Base-by-base conservation (phyloP, 164 flowering plant genomes). In the Cinnamomum chago region DNA sequence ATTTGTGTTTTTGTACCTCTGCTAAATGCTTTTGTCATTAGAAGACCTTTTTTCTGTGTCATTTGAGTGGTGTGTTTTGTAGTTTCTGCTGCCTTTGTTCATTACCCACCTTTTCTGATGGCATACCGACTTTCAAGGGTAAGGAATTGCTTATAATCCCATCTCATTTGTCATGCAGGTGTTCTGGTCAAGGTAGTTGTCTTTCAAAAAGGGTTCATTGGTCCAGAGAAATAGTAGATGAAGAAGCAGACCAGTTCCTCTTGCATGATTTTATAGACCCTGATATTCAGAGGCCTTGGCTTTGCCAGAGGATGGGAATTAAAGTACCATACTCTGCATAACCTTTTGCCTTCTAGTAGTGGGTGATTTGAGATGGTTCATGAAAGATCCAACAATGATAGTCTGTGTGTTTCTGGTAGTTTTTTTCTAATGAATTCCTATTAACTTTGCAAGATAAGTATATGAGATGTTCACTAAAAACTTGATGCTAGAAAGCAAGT, bases 111-210 rank as follows among this genome's bases (percentile, higher is more conserved):
- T 23, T n/a, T 62, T 62, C 25, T 15, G 18, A 55, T 55, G n/a
- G 1, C 17, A 55, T 55, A 18, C 20, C n/a, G 2, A 55, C 60
- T 17, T 55, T 55, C 60, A 55, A 0, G 6, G 47, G 47, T 25
- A 13, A 35, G 2, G 52, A 33, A 68, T 68, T 65, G 47, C 55
- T 20, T 47, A 7, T 68, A 22, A 23, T 55, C 4, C 23, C 11
- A 15, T 15, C 18, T n/a, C 60, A 6, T 67, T 13, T 15, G 52
- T 50, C 47, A 9, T 80, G 81, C 86, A 95, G 99, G 88, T 95
- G 99, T 82, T 86, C 76, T 73, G 99, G 99, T 2, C 92, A 91
- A 1, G 98, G 98, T 13, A 81, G 95, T 77, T 82, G 90, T 79
- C 82, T 88, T 20, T 73, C 88, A 12, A 84, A 88, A 76, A 89